Conservation (phyloP, 75 land plant species). For the Cupressus sempervirens region DNA sequence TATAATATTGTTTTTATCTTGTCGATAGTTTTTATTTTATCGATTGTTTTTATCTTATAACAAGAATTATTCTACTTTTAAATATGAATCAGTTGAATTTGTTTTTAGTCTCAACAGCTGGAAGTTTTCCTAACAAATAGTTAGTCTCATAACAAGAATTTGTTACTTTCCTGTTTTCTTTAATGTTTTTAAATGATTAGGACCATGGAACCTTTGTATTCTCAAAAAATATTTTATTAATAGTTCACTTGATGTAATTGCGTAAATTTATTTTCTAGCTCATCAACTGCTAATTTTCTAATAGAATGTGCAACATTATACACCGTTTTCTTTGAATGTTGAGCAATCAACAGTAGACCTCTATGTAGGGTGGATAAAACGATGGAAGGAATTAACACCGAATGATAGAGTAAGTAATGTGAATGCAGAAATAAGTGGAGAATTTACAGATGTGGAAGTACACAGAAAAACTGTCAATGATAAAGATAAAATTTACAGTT, state of each 20-base stretch:
- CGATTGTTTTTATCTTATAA: background rate
- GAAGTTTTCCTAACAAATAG: background rate
- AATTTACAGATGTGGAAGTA: too few species aligned
- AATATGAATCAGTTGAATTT: background rate
- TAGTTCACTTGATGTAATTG: background rate
- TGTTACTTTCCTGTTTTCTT: background rate
- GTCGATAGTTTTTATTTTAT: too few species aligned
- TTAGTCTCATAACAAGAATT: background rate
- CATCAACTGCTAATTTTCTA: background rate
- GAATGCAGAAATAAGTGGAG: too few species aligned
- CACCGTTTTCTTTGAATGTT: too few species aligned
- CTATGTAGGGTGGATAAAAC: too few species aligned
- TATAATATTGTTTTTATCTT: too few species aligned
- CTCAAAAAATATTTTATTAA: background rate
- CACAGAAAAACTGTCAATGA: too few species aligned
- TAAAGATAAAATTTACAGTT: too few species aligned
- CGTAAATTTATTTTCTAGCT: background rate
- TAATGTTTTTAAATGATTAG: background rate
- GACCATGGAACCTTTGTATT: background rate
- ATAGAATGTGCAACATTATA: background rate
- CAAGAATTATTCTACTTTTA: background rate
- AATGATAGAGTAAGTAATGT: too few species aligned
- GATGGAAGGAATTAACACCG: too few species aligned
- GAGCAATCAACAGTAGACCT: too few species aligned
- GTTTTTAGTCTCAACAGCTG: background rate